Conservation (phyloP, 2,329 filamentous ascomycete genomes). For the Trichophyton schoenleinii region DNA sequence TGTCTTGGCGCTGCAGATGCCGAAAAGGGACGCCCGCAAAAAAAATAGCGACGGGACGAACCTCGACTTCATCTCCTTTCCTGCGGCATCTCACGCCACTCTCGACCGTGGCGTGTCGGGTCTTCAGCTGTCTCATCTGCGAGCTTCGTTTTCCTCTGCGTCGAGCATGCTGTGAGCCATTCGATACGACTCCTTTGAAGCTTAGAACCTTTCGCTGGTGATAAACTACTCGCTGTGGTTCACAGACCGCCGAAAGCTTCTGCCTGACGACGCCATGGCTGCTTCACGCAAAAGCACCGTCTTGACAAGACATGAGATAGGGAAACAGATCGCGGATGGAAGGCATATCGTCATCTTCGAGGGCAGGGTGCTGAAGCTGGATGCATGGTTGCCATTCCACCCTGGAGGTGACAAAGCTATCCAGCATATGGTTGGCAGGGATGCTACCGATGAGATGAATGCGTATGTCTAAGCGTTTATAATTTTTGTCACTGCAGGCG, state of each 20-base stretch:
- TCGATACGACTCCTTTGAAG: not conserved
- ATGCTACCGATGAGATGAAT: conserved; percentile 89
- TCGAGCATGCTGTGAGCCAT: not conserved
- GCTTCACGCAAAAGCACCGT: conserved; percentile 34
- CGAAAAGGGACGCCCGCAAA: no score
- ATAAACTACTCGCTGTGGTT: not conserved
- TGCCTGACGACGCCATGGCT: conserved; percentile 5
- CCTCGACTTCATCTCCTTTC: not conserved
- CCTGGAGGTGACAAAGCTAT: conserved; percentile 88
- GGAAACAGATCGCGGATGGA: conserved; percentile 72
- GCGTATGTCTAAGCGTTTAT: conserved; percentile 42
- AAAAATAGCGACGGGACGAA: not conserved
- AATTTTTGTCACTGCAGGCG: not conserved
- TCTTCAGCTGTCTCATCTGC: not conserved
- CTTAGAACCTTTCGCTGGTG: not conserved
- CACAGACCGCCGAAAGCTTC: not conserved
- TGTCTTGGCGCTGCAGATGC: not conserved
- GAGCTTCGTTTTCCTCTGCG: not conserved
- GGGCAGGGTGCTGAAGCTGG: conserved; percentile 68
- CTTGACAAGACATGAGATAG: conserved; percentile 54
- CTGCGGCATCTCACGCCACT: not conserved
- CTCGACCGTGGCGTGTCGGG: not conserved
- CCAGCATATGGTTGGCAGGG: conserved; percentile 80
- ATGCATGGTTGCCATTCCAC: conserved; percentile 79
- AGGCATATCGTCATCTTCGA: conserved; percentile 70